phyloP scores from a whole-genome alignment of 768 basidiomycete species.

The Hygrocybe punicea region DNA sequence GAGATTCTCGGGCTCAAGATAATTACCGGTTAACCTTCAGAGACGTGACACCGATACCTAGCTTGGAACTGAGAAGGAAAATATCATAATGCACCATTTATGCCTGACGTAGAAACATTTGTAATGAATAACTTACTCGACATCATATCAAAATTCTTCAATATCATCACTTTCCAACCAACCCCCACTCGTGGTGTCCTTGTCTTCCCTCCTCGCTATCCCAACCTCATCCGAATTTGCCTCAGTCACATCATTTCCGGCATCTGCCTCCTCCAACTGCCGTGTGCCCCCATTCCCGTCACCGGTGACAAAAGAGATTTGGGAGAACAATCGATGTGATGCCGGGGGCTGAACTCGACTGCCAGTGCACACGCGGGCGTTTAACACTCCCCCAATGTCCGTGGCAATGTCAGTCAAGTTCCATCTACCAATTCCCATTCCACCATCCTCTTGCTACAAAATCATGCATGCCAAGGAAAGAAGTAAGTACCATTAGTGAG shows the following conservation, averaged over 20 bases:
- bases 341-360: constrained; percentile 19
- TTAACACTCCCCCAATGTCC: constrained; percentile 59
- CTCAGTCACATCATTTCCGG: constrained; percentile 18
- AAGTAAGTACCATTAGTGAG: no score
- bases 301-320: constrained; percentile 43
- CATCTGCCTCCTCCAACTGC: constrained; percentile 34
- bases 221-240: constrained; percentile 26
- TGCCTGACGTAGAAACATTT: no score
- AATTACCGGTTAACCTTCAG: no score
- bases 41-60: no score
- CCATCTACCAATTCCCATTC: constrained; percentile 45
- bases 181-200: constrained; percentile 38
- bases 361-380: constrained; percentile 39
- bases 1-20: no score
- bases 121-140: background rate
- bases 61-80: no score
- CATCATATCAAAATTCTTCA: constrained; percentile 40
- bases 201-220: constrained; percentile 27
- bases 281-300: constrained; percentile 33
- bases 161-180: constrained; percentile 63
- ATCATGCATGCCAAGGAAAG: no score
- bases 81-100: no score
- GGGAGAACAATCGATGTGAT: constrained; percentile 52
- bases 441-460: constrained; percentile 12
- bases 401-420: constrained; percentile 47